Evolutionary conservation across 2,329 filamentous ascomycete genomes (phyloP).

Genomic region (Fusarium oligoseptatum): DNA sequence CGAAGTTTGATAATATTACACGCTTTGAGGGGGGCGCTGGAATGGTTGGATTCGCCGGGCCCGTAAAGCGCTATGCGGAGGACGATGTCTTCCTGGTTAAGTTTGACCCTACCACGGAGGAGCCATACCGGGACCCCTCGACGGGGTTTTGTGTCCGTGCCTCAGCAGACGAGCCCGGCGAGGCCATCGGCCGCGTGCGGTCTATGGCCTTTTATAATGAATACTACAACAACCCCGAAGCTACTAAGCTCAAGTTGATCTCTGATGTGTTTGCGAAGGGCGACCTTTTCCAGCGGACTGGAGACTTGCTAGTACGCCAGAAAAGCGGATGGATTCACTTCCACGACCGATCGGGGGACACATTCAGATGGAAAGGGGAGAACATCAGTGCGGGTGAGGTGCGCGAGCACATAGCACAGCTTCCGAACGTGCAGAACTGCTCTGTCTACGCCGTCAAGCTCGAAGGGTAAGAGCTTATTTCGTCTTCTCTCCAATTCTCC

Average conservation of each 20-base stretch:
- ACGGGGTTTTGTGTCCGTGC: not conserved
- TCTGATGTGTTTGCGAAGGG: not conserved
- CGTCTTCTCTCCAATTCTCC: not conserved
- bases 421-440: not conserved
- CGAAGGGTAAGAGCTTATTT: not conserved
- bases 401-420: not conserved
- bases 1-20: not conserved
- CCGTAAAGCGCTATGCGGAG: not conserved
- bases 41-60: not conserved
- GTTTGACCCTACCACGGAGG: not conserved
- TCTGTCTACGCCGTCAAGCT: not conserved
- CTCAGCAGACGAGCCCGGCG: not conserved
- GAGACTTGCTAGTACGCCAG: not conserved
- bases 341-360: not conserved
- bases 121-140: not conserved
- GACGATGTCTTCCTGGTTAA: not conserved
- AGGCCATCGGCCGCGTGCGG: not conserved
- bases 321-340: not conserved
- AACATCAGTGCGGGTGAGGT: not conserved
- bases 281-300: not conserved
- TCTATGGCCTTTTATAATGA: not conserved
- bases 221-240: not conserved
- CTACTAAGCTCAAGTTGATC: not conserved
- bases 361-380: not conserved
- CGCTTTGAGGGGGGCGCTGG: not conserved